Evolutionary conservation across 2,329 filamentous ascomycete genomes (phyloP).

Genomic region (Cryphonectria nitschkei): DNA sequence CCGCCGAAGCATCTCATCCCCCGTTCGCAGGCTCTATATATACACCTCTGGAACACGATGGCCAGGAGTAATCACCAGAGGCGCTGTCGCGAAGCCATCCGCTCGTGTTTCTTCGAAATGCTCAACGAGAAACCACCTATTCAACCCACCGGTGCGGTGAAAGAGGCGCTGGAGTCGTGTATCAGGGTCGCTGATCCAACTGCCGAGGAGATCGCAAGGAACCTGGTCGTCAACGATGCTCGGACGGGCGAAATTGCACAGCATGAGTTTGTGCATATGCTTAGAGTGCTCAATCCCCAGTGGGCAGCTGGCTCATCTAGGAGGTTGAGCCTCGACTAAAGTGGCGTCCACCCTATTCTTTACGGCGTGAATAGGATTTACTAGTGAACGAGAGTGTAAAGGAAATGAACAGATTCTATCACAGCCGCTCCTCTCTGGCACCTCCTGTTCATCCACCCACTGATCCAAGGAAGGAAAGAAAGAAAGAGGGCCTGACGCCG

Average conservation of each 20-base stretch:
- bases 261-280: conserved; percentile 40
- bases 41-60: conserved; percentile 54
- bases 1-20: conserved; percentile 52
- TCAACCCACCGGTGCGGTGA: conserved; percentile 47
- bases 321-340: neutral
- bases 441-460: neutral
- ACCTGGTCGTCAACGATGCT: conserved; percentile 31
- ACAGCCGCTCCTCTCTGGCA: neutral
- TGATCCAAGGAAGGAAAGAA: neutral
- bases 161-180: conserved; percentile 55
- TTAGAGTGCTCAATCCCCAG: conserved; percentile 32
- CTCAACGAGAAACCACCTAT: conserved; percentile 56
- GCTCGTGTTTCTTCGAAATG: conserved; percentile 65
- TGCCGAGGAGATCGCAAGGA: conserved; percentile 42
- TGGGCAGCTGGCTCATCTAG: conserved; percentile 1
- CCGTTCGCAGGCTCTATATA: conserved; percentile 60
- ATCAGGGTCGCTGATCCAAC: conserved; percentile 58
- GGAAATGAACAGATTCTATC: neutral
- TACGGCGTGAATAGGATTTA: neutral
- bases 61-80: conserved; percentile 47
- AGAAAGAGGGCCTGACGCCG: neutral
- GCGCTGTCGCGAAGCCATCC: conserved; percentile 52
- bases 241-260: conserved; percentile 25
- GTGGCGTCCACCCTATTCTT: neutral
- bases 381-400: neutral